Conservation (phyloP, 805 yeast species). For the Candida loeiensis region DNA sequence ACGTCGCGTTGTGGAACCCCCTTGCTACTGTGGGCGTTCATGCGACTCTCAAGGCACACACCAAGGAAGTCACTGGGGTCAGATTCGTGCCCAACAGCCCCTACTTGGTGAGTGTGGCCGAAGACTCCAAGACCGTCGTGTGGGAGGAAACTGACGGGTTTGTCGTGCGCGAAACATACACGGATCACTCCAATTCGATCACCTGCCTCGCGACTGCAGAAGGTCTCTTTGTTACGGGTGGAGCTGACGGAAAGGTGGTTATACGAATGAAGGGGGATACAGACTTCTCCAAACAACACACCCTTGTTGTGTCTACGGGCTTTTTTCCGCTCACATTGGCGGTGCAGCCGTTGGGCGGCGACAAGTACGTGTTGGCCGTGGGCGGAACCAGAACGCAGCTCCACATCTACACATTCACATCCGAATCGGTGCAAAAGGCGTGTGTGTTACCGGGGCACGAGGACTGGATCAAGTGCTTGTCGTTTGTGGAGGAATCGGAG, state of each 20-base stretch:
- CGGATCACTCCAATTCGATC: slow-evolving; percentile 48
- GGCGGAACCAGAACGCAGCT: slow-evolving; percentile 67
- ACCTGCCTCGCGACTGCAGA: slow-evolving; percentile 49
- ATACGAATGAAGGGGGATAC: slow-evolving; percentile 35
- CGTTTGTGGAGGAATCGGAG: slow-evolving; percentile 48
- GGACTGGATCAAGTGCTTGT: slow-evolving; percentile 86
- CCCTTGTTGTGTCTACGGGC: slow-evolving; percentile 39
- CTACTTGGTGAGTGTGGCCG: slow-evolving; percentile 57
- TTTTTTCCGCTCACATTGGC: slow-evolving; percentile 46
- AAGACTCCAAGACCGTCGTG: slow-evolving; percentile 58
- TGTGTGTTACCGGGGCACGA: slow-evolving; percentile 77
- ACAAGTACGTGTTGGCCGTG: slow-evolving; percentile 51
- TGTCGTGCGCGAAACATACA: slow-evolving; percentile 26
- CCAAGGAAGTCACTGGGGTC: slow-evolving; percentile 63
- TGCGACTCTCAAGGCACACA: slow-evolving; percentile 58
- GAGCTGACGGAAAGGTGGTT: slow-evolving; percentile 56
- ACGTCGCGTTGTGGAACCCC: slow-evolving; percentile 71
- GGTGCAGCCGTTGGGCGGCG: slow-evolving; percentile 26
- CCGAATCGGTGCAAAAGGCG: slow-evolving; percentile 41
- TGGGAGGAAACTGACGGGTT: slow-evolving; percentile 45
- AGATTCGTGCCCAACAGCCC: slow-evolving; percentile 44
- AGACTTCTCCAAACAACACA: slow-evolving; percentile 39
- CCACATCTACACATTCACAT: slow-evolving; percentile 48
- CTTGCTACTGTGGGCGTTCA: slow-evolving; percentile 46
- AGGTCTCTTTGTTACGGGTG: slow-evolving; percentile 53